phyloP scores from a whole-genome alignment of 2,329 filamentous ascomycete genomes.

The Tolypocladium ovalisporum region DNA sequence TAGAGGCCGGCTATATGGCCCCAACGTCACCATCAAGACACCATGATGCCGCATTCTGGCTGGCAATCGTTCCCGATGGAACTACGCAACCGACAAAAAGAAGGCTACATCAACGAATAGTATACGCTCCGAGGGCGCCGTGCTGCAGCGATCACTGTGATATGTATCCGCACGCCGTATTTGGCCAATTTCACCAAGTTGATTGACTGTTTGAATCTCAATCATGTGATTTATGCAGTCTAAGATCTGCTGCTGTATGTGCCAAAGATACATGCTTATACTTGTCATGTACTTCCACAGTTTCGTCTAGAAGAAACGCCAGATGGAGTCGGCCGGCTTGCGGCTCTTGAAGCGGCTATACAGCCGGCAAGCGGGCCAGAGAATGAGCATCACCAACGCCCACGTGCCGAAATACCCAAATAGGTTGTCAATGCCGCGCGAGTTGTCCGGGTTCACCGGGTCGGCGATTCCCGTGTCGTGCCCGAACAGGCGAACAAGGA shows the following conservation, averaged over 20 bases:
- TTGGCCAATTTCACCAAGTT: not conserved
- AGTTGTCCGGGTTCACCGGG: constrained; percentile 12
- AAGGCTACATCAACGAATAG: too few species aligned
- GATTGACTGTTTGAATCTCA: not conserved
- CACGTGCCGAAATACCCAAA: constrained; percentile 26
- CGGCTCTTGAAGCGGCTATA: constrained; percentile 32
- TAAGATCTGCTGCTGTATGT: not conserved
- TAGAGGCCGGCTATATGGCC: not conserved
- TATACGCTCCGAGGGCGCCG: not conserved
- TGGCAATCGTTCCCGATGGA: not conserved
- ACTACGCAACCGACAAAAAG: not conserved
- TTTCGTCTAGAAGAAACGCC: constrained; percentile 28
- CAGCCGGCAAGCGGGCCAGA: constrained; percentile 30
- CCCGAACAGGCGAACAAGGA: constrained; percentile 21
- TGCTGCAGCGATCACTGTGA: not conserved
- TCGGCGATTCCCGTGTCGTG: constrained; percentile 17
- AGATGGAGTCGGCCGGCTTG: constrained; percentile 30
- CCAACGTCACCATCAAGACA: not conserved
- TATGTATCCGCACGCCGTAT: not conserved
- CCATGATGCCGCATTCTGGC: not conserved
- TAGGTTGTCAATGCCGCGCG: constrained; percentile 23
- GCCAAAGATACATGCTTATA: not conserved
- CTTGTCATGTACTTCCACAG: too few species aligned
- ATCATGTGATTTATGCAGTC: not conserved
- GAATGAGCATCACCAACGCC: constrained; percentile 20